These are phyloP conservation scores for Funneliformis geosporum DNA, from an alignment of 192 early-diverging fungal genomes.

Conservation along the genomic window DNA sequence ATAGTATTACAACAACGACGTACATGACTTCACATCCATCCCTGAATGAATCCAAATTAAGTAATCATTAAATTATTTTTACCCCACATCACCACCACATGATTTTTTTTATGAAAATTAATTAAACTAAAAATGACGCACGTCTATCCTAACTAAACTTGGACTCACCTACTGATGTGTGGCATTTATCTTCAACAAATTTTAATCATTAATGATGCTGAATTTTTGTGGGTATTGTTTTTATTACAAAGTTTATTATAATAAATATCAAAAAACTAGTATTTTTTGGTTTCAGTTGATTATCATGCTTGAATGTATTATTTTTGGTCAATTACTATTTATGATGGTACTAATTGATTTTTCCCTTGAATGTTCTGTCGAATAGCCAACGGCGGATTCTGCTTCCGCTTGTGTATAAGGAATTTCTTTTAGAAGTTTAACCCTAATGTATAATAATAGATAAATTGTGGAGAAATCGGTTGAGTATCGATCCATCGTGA, in stretches of 20 bases:
- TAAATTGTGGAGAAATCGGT: neutral
- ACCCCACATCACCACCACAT: neutral
- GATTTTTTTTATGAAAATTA: neutral
- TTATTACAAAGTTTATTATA: no score
- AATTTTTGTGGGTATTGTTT: no score
- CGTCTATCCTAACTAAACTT: neutral
- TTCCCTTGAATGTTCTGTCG: slow-evolving; percentile 16
- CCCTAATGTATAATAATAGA: slow-evolving; percentile 36
- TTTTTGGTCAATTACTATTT: neutral
- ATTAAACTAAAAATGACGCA: neutral
- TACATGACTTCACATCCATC: neutral
- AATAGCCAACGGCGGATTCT: slow-evolving; percentile 60
- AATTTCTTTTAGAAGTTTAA: slow-evolving; percentile 81
- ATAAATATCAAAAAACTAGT: no score
- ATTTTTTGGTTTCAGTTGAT: no score
- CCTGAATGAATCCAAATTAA: neutral
- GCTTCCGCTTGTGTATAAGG: slow-evolving; percentile 94
- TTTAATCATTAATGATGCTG: no score
- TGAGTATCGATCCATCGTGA: no score
- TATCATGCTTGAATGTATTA: neutral
- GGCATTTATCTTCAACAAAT: neutral
- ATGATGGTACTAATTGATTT: neutral
- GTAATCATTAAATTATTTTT: neutral
- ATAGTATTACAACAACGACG: neutral
- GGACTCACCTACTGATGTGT: neutral